Conservation (phyloP, 257 asterid species). For the Orobanche coerulescens region DNA sequence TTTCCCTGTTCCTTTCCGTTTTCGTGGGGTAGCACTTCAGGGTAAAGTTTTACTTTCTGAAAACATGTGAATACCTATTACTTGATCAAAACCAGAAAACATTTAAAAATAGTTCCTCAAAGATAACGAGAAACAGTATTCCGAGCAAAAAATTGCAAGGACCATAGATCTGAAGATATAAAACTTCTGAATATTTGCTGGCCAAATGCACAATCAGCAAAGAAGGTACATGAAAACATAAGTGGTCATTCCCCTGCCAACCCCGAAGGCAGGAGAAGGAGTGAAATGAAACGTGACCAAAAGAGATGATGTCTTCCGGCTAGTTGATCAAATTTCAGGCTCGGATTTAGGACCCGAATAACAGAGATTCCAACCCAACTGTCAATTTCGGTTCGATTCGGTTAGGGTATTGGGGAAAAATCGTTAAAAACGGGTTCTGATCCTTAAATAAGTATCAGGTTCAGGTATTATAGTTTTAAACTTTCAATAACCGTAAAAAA, state of each 20-base stretch:
- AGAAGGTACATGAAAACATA: slow-evolving; percentile 4
- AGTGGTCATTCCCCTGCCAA: background rate
- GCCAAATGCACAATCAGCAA: slow-evolving; percentile 1
- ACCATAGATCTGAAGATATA: background rate
- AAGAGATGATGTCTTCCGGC: background rate
- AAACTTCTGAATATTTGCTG: background rate
- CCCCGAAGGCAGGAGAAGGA: background rate
- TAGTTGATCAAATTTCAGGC: slow-evolving; percentile 6
- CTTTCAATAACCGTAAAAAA: too few relatives aligned
- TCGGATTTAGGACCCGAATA: too few relatives aligned
- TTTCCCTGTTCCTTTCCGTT: background rate
- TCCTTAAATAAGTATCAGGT: too few relatives aligned
- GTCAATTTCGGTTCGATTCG: too few relatives aligned
- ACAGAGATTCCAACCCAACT: too few relatives aligned
- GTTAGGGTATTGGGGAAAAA: too few relatives aligned
- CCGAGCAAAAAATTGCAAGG: background rate
- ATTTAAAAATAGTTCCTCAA: too few relatives aligned
- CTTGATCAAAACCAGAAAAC: background rate
- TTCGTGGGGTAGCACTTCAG: background rate
- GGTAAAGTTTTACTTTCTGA: background rate
- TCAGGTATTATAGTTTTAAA: too few relatives aligned
- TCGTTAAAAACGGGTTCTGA: too few relatives aligned
- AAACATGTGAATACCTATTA: background rate
- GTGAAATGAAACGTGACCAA: background rate
- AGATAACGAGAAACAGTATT: too few relatives aligned